These are phyloP conservation scores for Suillus tomentosus DNA, from an alignment of 768 basidiomycete genomes.

Conservation along the genomic window DNA sequence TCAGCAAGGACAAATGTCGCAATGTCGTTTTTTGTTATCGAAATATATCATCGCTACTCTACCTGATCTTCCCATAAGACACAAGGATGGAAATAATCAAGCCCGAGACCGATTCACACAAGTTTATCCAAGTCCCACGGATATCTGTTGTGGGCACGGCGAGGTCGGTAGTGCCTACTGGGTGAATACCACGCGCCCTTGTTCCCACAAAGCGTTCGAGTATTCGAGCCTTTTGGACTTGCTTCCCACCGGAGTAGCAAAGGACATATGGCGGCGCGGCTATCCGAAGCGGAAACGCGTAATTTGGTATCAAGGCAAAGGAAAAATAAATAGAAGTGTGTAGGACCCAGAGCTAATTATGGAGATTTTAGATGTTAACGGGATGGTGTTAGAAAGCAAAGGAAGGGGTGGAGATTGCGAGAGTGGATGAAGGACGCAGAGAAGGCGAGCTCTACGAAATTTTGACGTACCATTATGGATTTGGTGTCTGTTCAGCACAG, in stretches of 20 bases:
- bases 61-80: not conserved
- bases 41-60: not conserved
- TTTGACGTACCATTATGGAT: conserved; percentile 74
- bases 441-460: conserved; percentile 64
- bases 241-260: conserved; percentile 87
- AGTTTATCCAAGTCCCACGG: conserved; percentile 76
- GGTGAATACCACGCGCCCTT: conserved; percentile 30
- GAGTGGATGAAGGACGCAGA: conserved; percentile 55
- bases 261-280: conserved; percentile 90
- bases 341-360: not conserved
- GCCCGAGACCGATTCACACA: conserved; percentile 72
- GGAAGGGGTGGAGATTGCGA: conserved; percentile 36
- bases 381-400: not conserved
- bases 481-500: conserved; percentile 52
- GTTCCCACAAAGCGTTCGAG: conserved; percentile 70
- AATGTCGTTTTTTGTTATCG: not conserved
- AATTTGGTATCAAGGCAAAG: conserved; percentile 59
- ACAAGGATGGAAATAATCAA: not conserved
- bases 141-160: conserved; percentile 44
- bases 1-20: not conserved
- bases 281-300: conserved; percentile 80
- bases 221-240: conserved; percentile 83
- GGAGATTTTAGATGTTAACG: not conserved
- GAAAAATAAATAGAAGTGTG: conserved; percentile 41
- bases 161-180: conserved; percentile 32